Evolutionary conservation across 768 basidiomycete species (phyloP).

Genomic region (Kwoniella botswanensis): DNA sequence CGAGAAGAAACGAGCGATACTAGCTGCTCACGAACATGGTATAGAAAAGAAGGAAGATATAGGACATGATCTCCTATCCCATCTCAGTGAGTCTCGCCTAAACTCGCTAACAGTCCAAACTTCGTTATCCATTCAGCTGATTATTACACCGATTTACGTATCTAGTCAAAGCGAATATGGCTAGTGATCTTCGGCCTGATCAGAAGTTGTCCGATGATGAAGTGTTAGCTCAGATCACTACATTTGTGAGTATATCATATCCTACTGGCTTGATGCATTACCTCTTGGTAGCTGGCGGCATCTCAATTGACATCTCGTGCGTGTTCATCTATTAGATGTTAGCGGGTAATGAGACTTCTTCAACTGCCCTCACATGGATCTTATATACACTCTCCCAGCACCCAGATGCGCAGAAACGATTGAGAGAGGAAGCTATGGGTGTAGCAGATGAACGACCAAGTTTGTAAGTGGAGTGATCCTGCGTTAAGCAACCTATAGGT

Average conservation of each 20-base stretch:
- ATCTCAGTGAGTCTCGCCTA: conserved; percentile 67
- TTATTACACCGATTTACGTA: neutral
- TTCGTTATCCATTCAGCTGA: neutral
- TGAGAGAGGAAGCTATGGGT: conserved; percentile 70
- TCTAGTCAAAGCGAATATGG: conserved; percentile 80
- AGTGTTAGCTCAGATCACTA: conserved; percentile 46
- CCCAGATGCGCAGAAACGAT: conserved; percentile 69
- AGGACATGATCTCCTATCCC: conserved; percentile 77
- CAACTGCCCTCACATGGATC: conserved; percentile 82
- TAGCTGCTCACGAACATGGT: conserved; percentile 41
- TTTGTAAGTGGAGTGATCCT: conserved; percentile 41
- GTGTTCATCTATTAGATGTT: conserved; percentile 40
- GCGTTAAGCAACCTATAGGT: neutral
- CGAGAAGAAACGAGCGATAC: conserved; percentile 74
- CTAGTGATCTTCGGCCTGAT: conserved; percentile 62
- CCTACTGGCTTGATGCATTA: neutral
- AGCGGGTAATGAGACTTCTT: conserved; percentile 80
- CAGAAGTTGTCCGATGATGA: conserved; percentile 86
- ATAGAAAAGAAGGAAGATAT: conserved; percentile 63
- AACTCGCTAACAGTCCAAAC: neutral
- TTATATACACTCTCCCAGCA: conserved; percentile 74
- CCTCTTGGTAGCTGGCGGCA: neutral
- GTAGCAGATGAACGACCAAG: conserved; percentile 57
- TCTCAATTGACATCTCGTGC: neutral
- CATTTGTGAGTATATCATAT: conserved; percentile 35